These are phyloP conservation scores for Kokia cookei DNA, from an alignment of 441 rosid genomes.

Conservation along the genomic window DNA sequence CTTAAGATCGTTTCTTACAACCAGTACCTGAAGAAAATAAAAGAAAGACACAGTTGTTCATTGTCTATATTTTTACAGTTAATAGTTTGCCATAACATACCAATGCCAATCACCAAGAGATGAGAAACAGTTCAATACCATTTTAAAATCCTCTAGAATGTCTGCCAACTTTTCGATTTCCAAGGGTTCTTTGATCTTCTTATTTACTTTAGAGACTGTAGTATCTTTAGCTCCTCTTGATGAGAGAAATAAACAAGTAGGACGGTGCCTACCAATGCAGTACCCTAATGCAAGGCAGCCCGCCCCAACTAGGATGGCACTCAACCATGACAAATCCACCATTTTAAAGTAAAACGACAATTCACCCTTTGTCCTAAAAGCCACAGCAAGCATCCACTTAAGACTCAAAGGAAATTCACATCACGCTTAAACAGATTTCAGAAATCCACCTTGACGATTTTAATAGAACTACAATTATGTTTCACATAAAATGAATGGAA, in stretches of 20 bases:
- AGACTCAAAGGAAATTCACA: background rate
- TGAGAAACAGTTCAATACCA: constrained; percentile 36
- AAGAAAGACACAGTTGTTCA: background rate
- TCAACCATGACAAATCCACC: constrained; percentile 77
- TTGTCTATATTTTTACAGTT: background rate
- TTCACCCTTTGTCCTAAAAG: background rate
- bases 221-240: constrained; percentile 21
- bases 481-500: background rate
- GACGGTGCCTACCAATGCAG: constrained; percentile 58
- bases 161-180: constrained; percentile 89
- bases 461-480: background rate
- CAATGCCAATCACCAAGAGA: background rate
- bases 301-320: constrained; percentile 77
- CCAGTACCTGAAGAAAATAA: constrained; percentile 54
- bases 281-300: constrained; percentile 79
- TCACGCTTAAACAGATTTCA: background rate
- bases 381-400: background rate
- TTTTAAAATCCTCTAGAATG: constrained; percentile 79
- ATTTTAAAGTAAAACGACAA: background rate
- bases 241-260: constrained; percentile 28
- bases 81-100: background rate
- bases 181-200: constrained; percentile 42
- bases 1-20: constrained; percentile 92
- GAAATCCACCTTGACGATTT: background rate
- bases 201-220: constrained; percentile 13